Evolutionary conservation across 306 rosid genomes (phyloP).

Genomic region (Lupinus albus): DNA sequence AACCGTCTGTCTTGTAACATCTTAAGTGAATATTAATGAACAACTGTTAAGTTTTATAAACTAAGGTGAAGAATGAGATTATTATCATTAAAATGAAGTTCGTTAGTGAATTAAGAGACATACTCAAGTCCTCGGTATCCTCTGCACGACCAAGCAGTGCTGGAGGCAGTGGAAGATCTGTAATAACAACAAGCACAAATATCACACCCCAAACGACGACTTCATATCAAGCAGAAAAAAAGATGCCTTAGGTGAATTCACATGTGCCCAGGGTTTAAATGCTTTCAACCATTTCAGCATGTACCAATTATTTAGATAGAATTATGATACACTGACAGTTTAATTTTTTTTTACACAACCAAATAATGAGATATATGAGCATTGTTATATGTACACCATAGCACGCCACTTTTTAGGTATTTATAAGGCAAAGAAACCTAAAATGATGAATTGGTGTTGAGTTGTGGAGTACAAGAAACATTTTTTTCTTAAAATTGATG

Average conservation of each 20-base stretch:
- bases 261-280: too few species aligned
- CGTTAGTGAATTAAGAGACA: slow-evolving; percentile 22
- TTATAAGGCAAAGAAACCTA: too few species aligned
- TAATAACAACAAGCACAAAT: slow-evolving; percentile 26
- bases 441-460: too few species aligned
- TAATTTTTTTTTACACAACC: too few species aligned
- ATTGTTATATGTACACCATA: too few species aligned
- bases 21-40: slow-evolving; percentile 8
- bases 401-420: too few species aligned
- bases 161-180: slow-evolving; percentile 82
- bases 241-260: not conserved
- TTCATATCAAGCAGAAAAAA: slow-evolving; percentile 3
- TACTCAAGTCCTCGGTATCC: slow-evolving; percentile 82
- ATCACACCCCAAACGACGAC: not conserved
- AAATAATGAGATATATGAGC: too few species aligned
- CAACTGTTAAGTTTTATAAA: not conserved
- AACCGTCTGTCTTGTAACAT: slow-evolving; percentile 14
- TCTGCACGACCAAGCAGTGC: slow-evolving; percentile 71
- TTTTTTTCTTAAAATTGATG: too few species aligned
- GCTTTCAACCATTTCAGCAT: too few species aligned
- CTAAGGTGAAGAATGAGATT: not conserved
- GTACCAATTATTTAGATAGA: too few species aligned
- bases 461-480: too few species aligned
- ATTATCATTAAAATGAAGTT: slow-evolving; percentile 3
- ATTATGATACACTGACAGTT: too few species aligned